These are phyloP conservation scores for Oryza glaberrima DNA, from an alignment of 176 grass and related monocot species.

Conservation along the genomic window DNA sequence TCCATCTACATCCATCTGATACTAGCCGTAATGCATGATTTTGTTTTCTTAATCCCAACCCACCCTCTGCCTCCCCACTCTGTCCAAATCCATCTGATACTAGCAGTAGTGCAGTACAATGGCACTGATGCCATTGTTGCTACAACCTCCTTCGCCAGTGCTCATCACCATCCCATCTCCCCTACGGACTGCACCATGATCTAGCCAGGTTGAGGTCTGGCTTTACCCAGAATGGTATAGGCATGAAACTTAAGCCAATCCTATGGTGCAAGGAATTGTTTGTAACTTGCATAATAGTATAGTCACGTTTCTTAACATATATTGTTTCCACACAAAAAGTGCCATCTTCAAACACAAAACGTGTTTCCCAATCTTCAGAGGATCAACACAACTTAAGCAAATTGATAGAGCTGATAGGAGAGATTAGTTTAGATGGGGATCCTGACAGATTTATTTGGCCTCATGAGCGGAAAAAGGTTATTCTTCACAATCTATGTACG, in stretches of 20 bases:
- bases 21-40: background rate
- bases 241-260: background rate
- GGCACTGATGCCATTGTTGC: background rate
- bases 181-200: background rate
- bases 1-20: background rate
- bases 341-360: background rate
- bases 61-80: no score
- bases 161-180: no score
- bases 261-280: background rate
- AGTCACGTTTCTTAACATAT: background rate
- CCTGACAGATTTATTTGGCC: no score
- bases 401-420: no score
- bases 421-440: no score
- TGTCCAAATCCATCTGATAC: no score
- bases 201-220: background rate
- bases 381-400: no score
- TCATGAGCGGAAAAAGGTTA: no score
- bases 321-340: background rate
- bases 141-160: no score
- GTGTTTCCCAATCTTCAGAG: no score
- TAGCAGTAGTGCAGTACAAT: background rate
- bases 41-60: no score
- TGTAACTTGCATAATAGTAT: background rate
- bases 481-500: no score
- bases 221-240: background rate